Evolutionary conservation across 495 filamentous ascomycete species (phyloP).

Genomic region (Tuber calosporum): DNA sequence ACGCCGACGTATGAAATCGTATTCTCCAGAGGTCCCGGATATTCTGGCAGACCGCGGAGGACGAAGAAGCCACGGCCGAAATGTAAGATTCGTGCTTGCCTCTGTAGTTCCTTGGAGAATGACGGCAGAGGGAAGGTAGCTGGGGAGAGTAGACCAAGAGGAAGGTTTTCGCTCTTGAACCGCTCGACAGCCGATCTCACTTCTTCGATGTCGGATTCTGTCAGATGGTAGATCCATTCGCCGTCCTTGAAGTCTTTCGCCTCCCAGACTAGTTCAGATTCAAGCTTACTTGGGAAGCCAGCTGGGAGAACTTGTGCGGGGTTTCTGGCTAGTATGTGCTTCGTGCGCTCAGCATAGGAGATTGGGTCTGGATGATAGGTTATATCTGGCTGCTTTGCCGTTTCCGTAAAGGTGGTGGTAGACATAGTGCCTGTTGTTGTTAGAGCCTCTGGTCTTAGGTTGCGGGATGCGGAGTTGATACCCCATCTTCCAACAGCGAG

Average conservation of each 20-base stretch:
- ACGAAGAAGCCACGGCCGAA: slow-evolving; percentile 51
- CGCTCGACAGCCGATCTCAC: slow-evolving; percentile 18
- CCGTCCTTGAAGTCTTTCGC: slow-evolving; percentile 18
- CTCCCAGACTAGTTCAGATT: slow-evolving; percentile 28
- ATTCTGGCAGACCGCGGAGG: slow-evolving; percentile 49
- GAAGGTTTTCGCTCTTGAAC: slow-evolving; percentile 16
- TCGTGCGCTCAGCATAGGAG: slow-evolving; percentile 20
- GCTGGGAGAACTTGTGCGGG: slow-evolving; percentile 9
- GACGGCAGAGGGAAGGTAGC: slow-evolving; percentile 51
- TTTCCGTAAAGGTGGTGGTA: not conserved
- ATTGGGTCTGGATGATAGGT: slow-evolving; percentile 18
- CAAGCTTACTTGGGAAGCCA: slow-evolving; percentile 17
- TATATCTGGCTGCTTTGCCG: slow-evolving; percentile 24
- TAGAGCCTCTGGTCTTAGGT: not conserved
- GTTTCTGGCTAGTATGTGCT: slow-evolving; percentile 4
- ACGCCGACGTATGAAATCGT: slow-evolving; percentile 52
- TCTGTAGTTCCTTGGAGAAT: slow-evolving; percentile 46
- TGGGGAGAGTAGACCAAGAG: slow-evolving; percentile 8
- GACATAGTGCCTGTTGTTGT: not conserved
- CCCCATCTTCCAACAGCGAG: not conserved
- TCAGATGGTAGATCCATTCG: slow-evolving; percentile 26
- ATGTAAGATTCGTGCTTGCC: slow-evolving; percentile 43
- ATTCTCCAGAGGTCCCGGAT: slow-evolving; percentile 49
- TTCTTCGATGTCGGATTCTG: slow-evolving; percentile 19
- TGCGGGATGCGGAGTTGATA: not conserved